Percentiles rank a stretch among this genome's conserved stretches.
Conservation (phyloP, 345 rosid species). For the Hibiscus mutabilis region DNA sequence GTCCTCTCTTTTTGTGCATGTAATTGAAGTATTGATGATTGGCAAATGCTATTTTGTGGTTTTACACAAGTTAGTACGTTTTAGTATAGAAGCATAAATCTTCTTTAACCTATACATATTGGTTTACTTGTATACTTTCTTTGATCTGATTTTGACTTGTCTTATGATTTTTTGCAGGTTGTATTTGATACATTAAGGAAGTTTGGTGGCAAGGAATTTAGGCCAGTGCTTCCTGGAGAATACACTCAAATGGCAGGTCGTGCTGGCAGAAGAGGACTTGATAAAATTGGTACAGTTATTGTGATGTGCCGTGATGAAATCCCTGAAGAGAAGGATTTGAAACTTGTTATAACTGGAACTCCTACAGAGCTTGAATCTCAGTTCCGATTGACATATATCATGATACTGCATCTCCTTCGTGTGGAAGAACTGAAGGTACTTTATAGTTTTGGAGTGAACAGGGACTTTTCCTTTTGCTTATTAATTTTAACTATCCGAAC, state of each 20-base stretch:
- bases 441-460: slow-evolving; percentile 6
- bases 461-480: background rate
- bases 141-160: slow-evolving; percentile 16
- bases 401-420: slow-evolving; percentile 96
- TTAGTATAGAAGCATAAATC: background rate
- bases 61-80: background rate
- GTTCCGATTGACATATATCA: slow-evolving; percentile 90
- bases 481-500: too few species aligned
- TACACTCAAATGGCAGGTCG: slow-evolving; percentile 99
- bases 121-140: background rate
- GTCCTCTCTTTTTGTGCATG: background rate
- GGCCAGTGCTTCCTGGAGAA: slow-evolving; percentile 87
- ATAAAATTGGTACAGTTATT: slow-evolving; percentile 86
- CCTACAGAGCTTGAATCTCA: slow-evolving; percentile 87
- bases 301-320: slow-evolving; percentile 96
- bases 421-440: slow-evolving; percentile 97
- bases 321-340: slow-evolving; percentile 66
- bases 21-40: background rate
- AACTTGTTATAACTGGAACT: slow-evolving; percentile 58
- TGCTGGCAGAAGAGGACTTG: slow-evolving; percentile 98
- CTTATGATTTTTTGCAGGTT: slow-evolving; percentile 43
- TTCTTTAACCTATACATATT: background rate
- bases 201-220: slow-evolving; percentile 90
- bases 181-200: slow-evolving; percentile 89
- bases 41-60: background rate